Evolutionary conservation across 2,329 filamentous ascomycete genomes (phyloP).

Genomic region (Dendryphion nanum): DNA sequence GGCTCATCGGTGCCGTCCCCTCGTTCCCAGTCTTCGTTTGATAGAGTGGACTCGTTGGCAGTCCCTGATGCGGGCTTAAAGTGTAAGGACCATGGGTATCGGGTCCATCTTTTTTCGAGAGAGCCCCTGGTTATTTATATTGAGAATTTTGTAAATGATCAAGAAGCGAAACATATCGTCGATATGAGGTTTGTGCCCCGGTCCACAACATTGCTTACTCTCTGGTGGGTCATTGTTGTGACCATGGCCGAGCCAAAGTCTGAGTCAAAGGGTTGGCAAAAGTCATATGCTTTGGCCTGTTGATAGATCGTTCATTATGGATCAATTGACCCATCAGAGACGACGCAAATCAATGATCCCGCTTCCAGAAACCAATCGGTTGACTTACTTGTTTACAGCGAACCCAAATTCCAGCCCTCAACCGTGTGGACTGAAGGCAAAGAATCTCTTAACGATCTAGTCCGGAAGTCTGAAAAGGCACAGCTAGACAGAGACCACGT

Average conservation of each 20-base stretch:
- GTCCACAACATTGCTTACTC: no score
- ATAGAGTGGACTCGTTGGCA: conserved; percentile 39
- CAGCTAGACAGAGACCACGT: conserved; percentile 39
- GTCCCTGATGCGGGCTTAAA: conserved; percentile 39
- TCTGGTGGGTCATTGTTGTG: no score
- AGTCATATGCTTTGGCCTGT: background rate
- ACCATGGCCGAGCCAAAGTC: no score
- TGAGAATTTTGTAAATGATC: conserved; percentile 51
- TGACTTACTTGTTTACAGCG: conserved; percentile 23
- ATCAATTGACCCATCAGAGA: no score
- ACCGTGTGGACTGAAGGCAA: conserved; percentile 53
- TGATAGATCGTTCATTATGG: no score
- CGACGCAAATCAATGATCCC: no score
- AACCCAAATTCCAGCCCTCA: conserved; percentile 52
- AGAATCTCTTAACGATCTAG: conserved; percentile 47
- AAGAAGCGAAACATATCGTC: conserved; percentile 53
- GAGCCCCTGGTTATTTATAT: conserved; percentile 60
- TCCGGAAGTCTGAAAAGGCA: conserved; percentile 56
- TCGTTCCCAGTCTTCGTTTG: conserved; percentile 10
- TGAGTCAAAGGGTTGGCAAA: no score
- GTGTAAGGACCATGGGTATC: conserved; percentile 40
- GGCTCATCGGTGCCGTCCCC: background rate
- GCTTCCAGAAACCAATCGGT: no score
- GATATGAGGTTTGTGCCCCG: conserved; percentile 48
- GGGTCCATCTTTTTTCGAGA: conserved; percentile 51